Conservation (phyloP, 106 monocot genomes). For the Hemerocallis citrina region DNA sequence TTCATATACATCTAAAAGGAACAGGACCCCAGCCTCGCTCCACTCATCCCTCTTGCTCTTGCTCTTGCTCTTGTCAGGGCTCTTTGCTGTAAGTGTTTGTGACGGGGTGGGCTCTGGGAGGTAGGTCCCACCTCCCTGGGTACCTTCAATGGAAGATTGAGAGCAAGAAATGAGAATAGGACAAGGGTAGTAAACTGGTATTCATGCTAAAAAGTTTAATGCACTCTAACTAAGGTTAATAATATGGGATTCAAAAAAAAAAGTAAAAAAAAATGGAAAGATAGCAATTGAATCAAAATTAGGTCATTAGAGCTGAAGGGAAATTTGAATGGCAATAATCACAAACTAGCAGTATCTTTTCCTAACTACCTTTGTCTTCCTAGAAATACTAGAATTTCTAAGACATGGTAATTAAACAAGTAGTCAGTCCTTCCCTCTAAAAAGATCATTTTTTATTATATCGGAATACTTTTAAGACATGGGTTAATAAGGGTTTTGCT, state of each 20-base stretch:
- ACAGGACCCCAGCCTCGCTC: constrained; percentile 49
- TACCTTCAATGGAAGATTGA: neutral
- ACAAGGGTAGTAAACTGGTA: neutral
- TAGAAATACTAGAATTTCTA: neutral
- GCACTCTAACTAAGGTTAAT: neutral
- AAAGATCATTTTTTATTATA: neutral
- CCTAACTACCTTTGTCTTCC: neutral
- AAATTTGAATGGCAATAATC: neutral
- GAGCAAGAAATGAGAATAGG: neutral
- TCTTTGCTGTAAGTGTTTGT: neutral
- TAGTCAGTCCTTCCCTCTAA: too few species aligned
- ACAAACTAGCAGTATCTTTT: neutral
- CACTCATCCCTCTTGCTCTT: constrained; percentile 56
- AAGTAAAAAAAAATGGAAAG: neutral
- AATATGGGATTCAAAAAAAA: neutral
- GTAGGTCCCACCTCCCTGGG: neutral
- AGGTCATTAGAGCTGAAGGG: neutral
- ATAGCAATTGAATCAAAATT: neutral
- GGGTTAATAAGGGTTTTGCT: neutral
- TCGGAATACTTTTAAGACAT: neutral
- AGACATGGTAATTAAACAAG: too few species aligned
- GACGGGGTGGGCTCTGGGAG: neutral
- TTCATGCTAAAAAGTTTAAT: neutral
- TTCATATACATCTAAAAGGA: constrained; percentile 63
- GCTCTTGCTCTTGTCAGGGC: constrained; percentile 10